Evolutionary conservation across 345 rosid genomes (phyloP).

Genomic region (Populus simonii): DNA sequence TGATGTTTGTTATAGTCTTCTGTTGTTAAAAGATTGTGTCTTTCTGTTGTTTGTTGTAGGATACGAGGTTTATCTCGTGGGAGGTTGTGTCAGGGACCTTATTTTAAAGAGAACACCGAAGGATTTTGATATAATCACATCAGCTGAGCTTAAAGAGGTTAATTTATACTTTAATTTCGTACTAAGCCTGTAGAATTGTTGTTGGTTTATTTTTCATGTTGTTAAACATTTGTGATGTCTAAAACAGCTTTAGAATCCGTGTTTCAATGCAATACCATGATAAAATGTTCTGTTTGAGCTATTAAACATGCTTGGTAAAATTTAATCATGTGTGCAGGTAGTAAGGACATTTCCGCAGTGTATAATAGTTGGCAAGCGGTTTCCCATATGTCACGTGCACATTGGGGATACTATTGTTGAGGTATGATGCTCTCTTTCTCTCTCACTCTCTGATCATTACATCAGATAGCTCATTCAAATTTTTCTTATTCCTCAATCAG

Average conservation of each 20-base stretch:
- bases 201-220: not conserved
- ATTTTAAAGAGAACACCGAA: slow-evolving; percentile 72
- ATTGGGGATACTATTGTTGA: slow-evolving; percentile 49
- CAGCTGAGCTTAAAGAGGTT: slow-evolving; percentile 90
- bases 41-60: slow-evolving; percentile 38
- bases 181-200: not conserved
- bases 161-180: not conserved
- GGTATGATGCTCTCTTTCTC: slow-evolving; percentile 25
- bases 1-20: not conserved
- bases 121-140: slow-evolving; percentile 85
- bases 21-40: not conserved
- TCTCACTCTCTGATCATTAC: not conserved
- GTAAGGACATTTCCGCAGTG: slow-evolving; percentile 44
- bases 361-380: slow-evolving; percentile 60
- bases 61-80: slow-evolving; percentile 84
- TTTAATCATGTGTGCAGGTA: slow-evolving; percentile 34
- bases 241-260: not conserved
- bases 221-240: not conserved
- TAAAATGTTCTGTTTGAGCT: not conserved
- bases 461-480: not conserved
- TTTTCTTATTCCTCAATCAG: not conserved
- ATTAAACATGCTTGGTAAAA: not conserved
- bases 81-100: slow-evolving; percentile 97
- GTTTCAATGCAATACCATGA: not conserved
- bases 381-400: slow-evolving; percentile 67